Conservation (phyloP, 1,284 basidiomycete species). For the Tilletiaria anomala region DNA sequence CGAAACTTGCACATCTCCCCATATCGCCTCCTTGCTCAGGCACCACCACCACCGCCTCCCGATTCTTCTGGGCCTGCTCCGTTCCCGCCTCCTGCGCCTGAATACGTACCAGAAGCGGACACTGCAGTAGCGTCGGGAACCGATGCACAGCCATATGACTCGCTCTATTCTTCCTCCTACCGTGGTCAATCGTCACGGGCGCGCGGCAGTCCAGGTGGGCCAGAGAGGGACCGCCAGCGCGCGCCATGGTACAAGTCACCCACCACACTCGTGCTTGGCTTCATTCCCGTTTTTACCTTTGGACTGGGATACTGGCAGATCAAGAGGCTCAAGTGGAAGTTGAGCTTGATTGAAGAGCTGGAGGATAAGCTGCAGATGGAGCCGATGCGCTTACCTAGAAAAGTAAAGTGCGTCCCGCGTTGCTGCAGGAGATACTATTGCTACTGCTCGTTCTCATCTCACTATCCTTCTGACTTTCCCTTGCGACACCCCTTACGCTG, state of each 20-base stretch:
- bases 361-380: slow-evolving; percentile 73
- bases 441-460: slow-evolving; percentile 4
- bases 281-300: slow-evolving; percentile 79
- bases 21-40: no score
- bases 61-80: no score
- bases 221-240: not conserved
- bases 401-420: slow-evolving; percentile 60
- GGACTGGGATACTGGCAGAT: slow-evolving; percentile 86
- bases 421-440: not conserved
- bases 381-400: slow-evolving; percentile 63
- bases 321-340: slow-evolving; percentile 83
- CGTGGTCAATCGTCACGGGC: no score
- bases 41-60: no score
- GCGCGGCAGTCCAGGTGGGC: no score
- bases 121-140: no score
- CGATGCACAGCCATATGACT: no score
- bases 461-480: slow-evolving; percentile 2
- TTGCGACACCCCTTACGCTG: no score
- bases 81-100: no score
- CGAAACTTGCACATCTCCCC: no score
- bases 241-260: slow-evolving; percentile 33
- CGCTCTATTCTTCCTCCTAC: no score
- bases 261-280: slow-evolving; percentile 52
- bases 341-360: slow-evolving; percentile 80
- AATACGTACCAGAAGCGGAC: no score